Evolutionary conservation across 208 protist species (phyloP).

Genomic region (Crithidia brevicula): DNA sequence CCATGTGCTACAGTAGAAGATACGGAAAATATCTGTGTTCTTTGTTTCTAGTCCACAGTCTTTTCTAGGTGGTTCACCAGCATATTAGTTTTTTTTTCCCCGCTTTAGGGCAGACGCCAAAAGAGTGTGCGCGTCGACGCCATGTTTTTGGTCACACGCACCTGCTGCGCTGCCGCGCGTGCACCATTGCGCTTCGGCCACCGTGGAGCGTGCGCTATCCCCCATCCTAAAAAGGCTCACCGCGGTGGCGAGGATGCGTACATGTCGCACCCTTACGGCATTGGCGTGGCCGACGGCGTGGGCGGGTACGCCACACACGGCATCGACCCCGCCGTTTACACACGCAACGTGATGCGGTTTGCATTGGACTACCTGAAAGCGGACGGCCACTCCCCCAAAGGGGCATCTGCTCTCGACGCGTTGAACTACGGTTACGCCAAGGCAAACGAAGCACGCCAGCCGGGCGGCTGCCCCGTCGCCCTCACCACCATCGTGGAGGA

Average conservation of each 20-base stretch:
- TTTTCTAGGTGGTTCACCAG: no score
- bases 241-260: slow-evolving; percentile 87
- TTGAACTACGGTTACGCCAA: slow-evolving; percentile 55
- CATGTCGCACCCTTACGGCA: slow-evolving; percentile 67
- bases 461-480: slow-evolving; percentile 74
- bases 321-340: slow-evolving; percentile 82
- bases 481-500: slow-evolving; percentile 69
- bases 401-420: slow-evolving; percentile 58
- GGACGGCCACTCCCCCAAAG: slow-evolving; percentile 7
- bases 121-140: neutral
- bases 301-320: slow-evolving; percentile 75
- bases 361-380: slow-evolving; percentile 51
- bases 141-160: slow-evolving; percentile 11
- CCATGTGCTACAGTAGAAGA: no score
- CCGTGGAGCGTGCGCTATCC: slow-evolving; percentile 71
- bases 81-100: no score
- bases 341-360: slow-evolving; percentile 79
- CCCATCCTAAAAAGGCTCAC: slow-evolving; percentile 78
- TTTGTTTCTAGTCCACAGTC: no score
- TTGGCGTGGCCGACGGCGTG: slow-evolving; percentile 88
- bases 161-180: slow-evolving; percentile 2
- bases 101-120: no score
- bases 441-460: slow-evolving; percentile 47
- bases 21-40: no score
- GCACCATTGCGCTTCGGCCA: slow-evolving; percentile 50